Conservation (phyloP, 176 grass and related monocot species). For the Ampelocalamus luodianensis region DNA sequence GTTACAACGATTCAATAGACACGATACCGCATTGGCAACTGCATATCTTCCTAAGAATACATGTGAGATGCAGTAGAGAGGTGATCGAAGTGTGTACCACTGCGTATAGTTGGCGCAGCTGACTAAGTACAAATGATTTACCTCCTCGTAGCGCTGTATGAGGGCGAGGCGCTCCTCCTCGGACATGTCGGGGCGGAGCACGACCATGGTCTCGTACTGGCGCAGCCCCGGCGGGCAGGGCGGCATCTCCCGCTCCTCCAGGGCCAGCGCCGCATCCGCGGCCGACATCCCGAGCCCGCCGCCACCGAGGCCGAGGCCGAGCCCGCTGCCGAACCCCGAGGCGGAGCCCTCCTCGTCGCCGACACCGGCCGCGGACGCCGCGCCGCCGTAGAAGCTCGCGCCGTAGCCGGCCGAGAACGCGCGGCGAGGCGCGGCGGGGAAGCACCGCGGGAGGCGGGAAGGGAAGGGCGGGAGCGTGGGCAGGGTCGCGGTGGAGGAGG, state of each 20-base stretch:
- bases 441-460: neutral
- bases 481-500: conserved; percentile 9
- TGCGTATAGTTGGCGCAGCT: neutral
- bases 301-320: conserved; percentile 28
- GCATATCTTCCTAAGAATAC: neutral
- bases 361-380: conserved; percentile 45
- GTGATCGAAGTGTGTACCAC: neutral
- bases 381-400: conserved; percentile 55
- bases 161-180: conserved; percentile 96
- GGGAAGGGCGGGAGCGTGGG: conserved; percentile 7
- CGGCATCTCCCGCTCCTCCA: conserved; percentile 91
- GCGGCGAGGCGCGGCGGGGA: neutral
- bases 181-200: conserved; percentile 90
- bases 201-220: conserved; percentile 88
- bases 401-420: conserved; percentile 53
- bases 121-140: conserved; percentile 16
- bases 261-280: conserved; percentile 44
- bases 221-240: conserved; percentile 90
- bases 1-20: neutral
- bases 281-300: conserved; percentile 66
- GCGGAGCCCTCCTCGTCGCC: conserved; percentile 45
- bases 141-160: conserved; percentile 97
- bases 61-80: neutral
- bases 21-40: neutral
- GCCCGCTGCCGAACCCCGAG: conserved; percentile 17